Conservation (phyloP, 2,329 filamentous ascomycete genomes). For the Coleophoma crateriformis region DNA sequence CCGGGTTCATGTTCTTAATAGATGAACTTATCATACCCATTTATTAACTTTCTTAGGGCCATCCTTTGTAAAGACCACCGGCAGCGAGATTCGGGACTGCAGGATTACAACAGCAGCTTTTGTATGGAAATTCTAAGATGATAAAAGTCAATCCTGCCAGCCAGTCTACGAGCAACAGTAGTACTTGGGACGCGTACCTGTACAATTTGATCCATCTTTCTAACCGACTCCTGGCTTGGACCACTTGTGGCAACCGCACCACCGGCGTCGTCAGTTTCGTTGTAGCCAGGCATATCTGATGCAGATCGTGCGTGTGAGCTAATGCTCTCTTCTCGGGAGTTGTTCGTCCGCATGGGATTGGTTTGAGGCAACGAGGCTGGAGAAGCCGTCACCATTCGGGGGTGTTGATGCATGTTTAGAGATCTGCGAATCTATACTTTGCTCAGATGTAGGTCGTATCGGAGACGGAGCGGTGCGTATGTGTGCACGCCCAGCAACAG, state of each 20-base stretch:
- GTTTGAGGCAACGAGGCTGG: constrained; percentile 68
- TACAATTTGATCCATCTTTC: constrained; percentile 88
- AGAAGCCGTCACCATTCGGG: constrained; percentile 67
- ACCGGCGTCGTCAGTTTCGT: constrained; percentile 42
- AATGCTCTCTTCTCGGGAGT: constrained; percentile 61
- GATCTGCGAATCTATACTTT: constrained; percentile 1
- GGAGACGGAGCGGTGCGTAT: constrained; percentile 13
- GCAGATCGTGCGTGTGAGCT: constrained; percentile 33
- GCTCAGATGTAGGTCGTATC: constrained; percentile 7
- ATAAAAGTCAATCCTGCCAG: constrained; percentile 14
- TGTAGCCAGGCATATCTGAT: constrained; percentile 41
- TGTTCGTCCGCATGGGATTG: constrained; percentile 68
- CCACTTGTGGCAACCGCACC: constrained; percentile 32
- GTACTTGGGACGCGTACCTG: constrained; percentile 50
- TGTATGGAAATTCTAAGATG: constrained; percentile 74
- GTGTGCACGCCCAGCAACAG: too few relatives aligned
- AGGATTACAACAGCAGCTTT: constrained; percentile 83
- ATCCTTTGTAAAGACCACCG: constrained; percentile 45
- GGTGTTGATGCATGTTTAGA: constrained; percentile 82
- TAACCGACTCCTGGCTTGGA: constrained; percentile 61
- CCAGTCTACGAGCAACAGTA: too few relatives aligned
- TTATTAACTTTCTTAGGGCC: constrained; percentile 67
- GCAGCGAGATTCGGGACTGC: constrained; percentile 70
- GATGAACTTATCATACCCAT: constrained; percentile 59
- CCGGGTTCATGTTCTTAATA: too few relatives aligned